Base-by-base conservation (phyloP, 1,139 yeast genomes). In the Hansenula lynferdii region DNA sequence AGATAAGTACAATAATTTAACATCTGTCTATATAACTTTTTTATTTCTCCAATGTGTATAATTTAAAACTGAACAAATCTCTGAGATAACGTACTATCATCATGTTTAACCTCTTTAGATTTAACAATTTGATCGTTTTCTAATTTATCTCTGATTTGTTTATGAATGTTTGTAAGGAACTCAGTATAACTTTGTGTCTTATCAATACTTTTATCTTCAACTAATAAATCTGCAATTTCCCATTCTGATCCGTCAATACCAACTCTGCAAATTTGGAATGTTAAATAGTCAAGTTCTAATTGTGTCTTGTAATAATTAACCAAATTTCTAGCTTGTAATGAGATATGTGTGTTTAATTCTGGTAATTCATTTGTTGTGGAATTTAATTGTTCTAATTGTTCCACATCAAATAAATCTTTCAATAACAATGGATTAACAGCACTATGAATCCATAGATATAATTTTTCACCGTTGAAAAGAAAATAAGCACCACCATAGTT, bases 401-500 rank as follows among this genome's bases (percentile, higher is more conserved):
- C 66, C 17, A 76, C 70, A 1, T 95, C 96, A 55, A 90, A 81
- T 42, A 92, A 62, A 58, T 90, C 97, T 45, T 74, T 67, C 23
- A 92, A 57, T 26, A 92, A 65, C 42, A 77, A 61, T 7, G 83
- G 78, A 48, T 84, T 81, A 1, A 86, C 85, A 33, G 77, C 74
- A 14, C 76, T 75, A 56, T 86, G 87, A 28, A 92, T 65, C 81
- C 87, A 85, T 27, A 92, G 66, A 40, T 69, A 70, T 5, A 82
- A 68, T 18, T 67, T 58, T 23, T 65, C 68, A 12, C 96, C 95
- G 52, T 85, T 78, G 65, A 84, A 90, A 26, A 83, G 61, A 36
- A 90, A 57, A 59, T 85, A 87, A 8, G 85, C 90, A 5, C 96
- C 95, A 32, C 90, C 89, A 41, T 70, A 72, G 45, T 79, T 72